Conservation (phyloP, 179 eudicot genomes). For the Corrigiola litoralis region DNA sequence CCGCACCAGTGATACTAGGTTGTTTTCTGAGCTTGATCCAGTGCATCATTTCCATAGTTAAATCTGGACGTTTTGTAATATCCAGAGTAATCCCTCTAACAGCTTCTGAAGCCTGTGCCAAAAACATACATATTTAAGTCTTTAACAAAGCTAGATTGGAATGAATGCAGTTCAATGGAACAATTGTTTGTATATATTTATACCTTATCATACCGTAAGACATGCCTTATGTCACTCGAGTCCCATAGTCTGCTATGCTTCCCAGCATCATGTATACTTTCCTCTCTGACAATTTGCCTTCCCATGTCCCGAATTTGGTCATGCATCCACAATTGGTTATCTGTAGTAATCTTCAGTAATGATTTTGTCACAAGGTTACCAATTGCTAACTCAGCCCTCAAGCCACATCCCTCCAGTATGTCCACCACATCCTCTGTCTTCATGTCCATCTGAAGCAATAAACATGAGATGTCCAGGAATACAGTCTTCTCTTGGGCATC, state of each 20-base stretch:
- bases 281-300: slow-evolving; percentile 46
- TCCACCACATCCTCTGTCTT: slow-evolving; percentile 38
- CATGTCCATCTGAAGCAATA: slow-evolving; percentile 43
- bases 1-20: slow-evolving; percentile 16
- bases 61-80: slow-evolving; percentile 22
- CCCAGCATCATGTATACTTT: slow-evolving; percentile 28
- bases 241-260: slow-evolving; percentile 58
- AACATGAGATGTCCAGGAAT: slow-evolving; percentile 63
- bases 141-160: neutral
- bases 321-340: slow-evolving; percentile 50
- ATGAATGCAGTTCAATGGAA: neutral
- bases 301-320: slow-evolving; percentile 76
- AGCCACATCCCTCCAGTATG: slow-evolving; percentile 44
- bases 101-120: slow-evolving; percentile 34
- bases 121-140: neutral
- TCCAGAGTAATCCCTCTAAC: slow-evolving; percentile 39
- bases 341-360: slow-evolving; percentile 36
- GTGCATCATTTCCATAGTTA: slow-evolving; percentile 10
- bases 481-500: slow-evolving; percentile 37
- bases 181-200: too few species aligned
- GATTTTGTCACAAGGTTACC: slow-evolving; percentile 38
- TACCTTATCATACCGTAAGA: slow-evolving; percentile 43
- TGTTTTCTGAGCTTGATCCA: slow-evolving; percentile 14
- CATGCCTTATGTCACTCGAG: slow-evolving; percentile 20
- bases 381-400: slow-evolving; percentile 42